Evolutionary conservation across 805 yeast species (phyloP), one percentile per base, ranked within the genome.

Genomic region (Teunomyces cretensis): DNA sequence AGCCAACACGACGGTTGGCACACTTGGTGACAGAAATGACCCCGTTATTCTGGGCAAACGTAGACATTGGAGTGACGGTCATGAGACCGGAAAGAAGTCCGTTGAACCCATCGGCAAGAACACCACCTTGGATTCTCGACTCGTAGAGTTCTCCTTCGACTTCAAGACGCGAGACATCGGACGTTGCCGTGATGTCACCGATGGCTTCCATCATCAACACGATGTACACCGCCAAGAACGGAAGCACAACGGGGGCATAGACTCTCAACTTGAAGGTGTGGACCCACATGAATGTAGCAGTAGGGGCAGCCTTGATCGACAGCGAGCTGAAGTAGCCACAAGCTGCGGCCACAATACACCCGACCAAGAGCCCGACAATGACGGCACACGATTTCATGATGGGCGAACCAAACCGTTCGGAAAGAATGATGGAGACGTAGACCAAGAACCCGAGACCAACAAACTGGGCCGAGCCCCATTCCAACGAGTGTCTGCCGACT

Each of bases 21-120:
- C 96, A 89, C 64, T 88, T 88, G 40, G 97, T 91, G 63, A 91
- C 76, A 33, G 96, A 84, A 53, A 90, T 89, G 47, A 90, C 96
- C 74, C 97, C 97, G 63, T 91, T 91, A 69, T 91, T 91, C 68
- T 90, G 97, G 11, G 97, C 96, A 72, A 91, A 91, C 0, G 94
- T 85, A 9, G 95, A 83, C 81, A 89, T 75, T 46, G 97, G 96
- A n/a, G 96, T 86, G 44, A 86, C 70, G 15, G 96, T 89, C 77
- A 81, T 78, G 37, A 90, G 72, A 35, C 90, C 89, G 12, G 94
- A 84, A 2, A 89, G 51, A 16, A 85, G 56, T 49, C 96, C 91
- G 62, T 86, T 86, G 53, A 88, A 56, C 38, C 96, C 97, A 65
- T 90, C 96, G 14, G 95, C 94, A 30, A 90, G 74, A 38, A 90